A percentile compares a stretch with the other conserved stretches of the same genome.
phyloP scores from a whole-genome alignment of 2,329 filamentous ascomycete genomes.

The Verticillium alfalfae region DNA sequence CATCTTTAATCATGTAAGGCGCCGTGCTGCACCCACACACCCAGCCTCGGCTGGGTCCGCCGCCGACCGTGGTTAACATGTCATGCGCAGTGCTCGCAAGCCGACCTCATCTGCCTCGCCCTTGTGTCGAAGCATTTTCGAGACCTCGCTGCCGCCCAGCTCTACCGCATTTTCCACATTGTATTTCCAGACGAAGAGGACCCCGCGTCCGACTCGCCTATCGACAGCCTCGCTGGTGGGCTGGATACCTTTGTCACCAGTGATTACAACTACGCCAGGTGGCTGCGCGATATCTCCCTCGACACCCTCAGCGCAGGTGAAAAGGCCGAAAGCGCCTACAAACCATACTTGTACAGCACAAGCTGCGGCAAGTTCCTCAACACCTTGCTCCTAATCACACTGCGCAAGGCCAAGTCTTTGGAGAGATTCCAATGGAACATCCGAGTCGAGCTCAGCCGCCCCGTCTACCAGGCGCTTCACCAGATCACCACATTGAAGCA shows the following conservation, averaged over 20 bases:
- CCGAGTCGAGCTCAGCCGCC: constrained; percentile 54
- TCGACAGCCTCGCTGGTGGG: constrained; percentile 51
- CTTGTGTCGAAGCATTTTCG: constrained; percentile 54
- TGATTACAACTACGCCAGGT: constrained; percentile 57
- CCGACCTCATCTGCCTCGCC: constrained; percentile 51
- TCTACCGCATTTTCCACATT: constrained; percentile 57
- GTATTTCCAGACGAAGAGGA: constrained; percentile 58
- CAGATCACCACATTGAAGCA: constrained; percentile 44
- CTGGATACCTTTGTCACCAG: constrained; percentile 59
- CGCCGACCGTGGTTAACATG: background rate
- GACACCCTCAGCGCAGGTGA: constrained; percentile 47
- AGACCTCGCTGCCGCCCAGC: constrained; percentile 49
- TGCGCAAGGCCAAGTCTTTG: constrained; percentile 48
- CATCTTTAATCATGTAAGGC: constrained; percentile 1
- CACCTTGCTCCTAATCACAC: constrained; percentile 49
- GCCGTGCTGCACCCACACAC: background rate
- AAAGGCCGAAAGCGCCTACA: constrained; percentile 49
- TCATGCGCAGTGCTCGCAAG: constrained; percentile 38
- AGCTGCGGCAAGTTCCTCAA: constrained; percentile 62
- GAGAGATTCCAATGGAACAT: constrained; percentile 62
- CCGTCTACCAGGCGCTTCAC: constrained; percentile 52
- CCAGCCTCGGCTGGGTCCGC: background rate
- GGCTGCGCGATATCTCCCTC: constrained; percentile 50
- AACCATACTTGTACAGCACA: constrained; percentile 45
- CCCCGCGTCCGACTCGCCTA: constrained; percentile 41